Evolutionary conservation across 2,329 filamentous ascomycete species (phyloP), one percentile per base, ranked within the genome.

Genomic region (Cordyceps farinosa): DNA sequence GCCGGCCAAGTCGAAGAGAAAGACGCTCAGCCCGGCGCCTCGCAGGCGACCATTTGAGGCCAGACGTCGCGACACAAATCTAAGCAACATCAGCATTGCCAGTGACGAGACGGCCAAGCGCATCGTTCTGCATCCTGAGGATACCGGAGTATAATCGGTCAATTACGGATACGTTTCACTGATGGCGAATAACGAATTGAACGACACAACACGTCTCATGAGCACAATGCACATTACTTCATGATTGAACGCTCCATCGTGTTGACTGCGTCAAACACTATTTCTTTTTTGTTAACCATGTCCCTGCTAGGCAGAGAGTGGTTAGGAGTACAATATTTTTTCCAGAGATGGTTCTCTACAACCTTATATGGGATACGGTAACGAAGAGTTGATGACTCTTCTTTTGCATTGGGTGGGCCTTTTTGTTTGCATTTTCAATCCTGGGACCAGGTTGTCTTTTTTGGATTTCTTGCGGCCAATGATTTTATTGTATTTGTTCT

Each of bases 21-120:
- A 78, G 64, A 71, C 74, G 29, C 65, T 67, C 7, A 66, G 69
- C 34, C 58, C 66, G 63, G 42, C 68, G 65, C 56, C 74, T 5
- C 58, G 58, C 36, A 27, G 53, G 17, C 58, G 58, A 15, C 74
- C 73, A 36, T 76, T 76, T 58, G 75, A 75, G 52, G 74, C 79
- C 2, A 77, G 76, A 65, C 78, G 85, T 63, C 80, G 86, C 38
- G 83, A 85, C 67, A 88, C 85, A 54, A 84, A 86, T 67, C 82
- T 82, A 1, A 87, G 84, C 61, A 85, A 86, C 67, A 83, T 82
- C 1, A 87, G 84, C 67, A 82, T 84, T 34, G 83, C 81, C 38
- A 87, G 85, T 70, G 86, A 84, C 1, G 86, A 87, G 68, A 88
- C 86, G 50, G 86, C 86, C 45, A 88, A 87, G 75, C 86, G 86